These are phyloP conservation scores for Carnegiea gigantea DNA, from an alignment of 179 eudicot genomes.

Conservation along the genomic window DNA sequence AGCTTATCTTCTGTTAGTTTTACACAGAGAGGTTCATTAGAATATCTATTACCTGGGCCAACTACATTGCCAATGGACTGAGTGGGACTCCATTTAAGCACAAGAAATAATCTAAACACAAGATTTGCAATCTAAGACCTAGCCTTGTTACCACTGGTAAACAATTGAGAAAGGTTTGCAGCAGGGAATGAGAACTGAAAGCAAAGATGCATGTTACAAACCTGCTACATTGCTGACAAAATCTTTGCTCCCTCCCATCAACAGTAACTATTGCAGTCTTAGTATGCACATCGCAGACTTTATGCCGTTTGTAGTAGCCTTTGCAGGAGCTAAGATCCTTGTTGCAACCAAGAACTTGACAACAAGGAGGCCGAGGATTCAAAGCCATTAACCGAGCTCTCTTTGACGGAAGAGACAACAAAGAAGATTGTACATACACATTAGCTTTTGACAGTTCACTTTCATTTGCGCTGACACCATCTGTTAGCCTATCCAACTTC, in stretches of 20 bases:
- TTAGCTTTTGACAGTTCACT: constrained; percentile 18
- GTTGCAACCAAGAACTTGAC: constrained; percentile 78
- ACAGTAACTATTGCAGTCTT: constrained; percentile 62
- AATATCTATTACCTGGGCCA: too few species aligned
- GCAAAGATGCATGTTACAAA: constrained; percentile 24
- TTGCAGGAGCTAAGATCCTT: constrained; percentile 64
- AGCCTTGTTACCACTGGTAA: not conserved
- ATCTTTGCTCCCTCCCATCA: constrained; percentile 62
- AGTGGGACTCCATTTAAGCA: too few species aligned
- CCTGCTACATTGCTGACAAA: constrained; percentile 96
- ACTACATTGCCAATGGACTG: too few species aligned
- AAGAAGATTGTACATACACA: constrained; percentile 16
- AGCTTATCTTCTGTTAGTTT: not conserved
- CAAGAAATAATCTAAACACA: not conserved
- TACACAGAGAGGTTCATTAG: not conserved
- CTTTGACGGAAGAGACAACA: constrained; percentile 31
- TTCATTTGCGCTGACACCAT: constrained; percentile 23
- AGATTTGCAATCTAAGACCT: not conserved
- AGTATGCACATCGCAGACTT: constrained; percentile 68
- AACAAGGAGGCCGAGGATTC: constrained; percentile 34
- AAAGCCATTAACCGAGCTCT: constrained; percentile 35
- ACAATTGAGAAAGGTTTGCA: not conserved
- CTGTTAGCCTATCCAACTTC: constrained; percentile 56
- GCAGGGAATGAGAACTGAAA: not conserved
- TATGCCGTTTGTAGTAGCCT: constrained; percentile 67